Base-by-base conservation (phyloP, 1,139 yeast genomes). In the Geotrichum aggregatum region DNA sequence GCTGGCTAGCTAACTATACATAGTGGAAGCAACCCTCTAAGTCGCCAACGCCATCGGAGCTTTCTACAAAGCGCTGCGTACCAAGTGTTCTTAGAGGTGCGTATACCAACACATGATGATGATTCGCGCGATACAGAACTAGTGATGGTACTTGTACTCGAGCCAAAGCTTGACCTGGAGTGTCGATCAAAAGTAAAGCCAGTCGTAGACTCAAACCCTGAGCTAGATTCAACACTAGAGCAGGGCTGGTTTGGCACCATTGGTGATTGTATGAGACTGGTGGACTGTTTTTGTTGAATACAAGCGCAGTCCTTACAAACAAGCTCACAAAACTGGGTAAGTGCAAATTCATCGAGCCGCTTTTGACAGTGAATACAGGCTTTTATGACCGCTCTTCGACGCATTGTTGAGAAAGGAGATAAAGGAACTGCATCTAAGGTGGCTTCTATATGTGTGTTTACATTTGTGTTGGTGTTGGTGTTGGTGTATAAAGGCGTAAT, bases 41-140 rank as follows among this genome's bases (percentile, higher is more conserved):
- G 61, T 51, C 77, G 63, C 78, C 79, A 76, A 56, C 77, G 65
- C 77, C 77, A 74, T 47, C 77, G 66, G 16, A 76, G 61, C 56
- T 71, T 74, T 47, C 70, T 58, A 44, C 59, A 60, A 22, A 50
- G 61, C 14, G 50, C 67, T 55, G 73, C 73, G 68, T 43, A 61
- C 57, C 59, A 67, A 54, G 58, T 50, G 8, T 24, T 24, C 8
- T 8, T 24, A 24, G 28, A n/a, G n/a, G n/a, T n/a, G n/a, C n/a
- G n/a, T n/a, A n/a, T n/a, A n/a, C n/a, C n/a, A n/a, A n/a, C n/a
- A n/a, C n/a, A n/a, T n/a, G n/a, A n/a, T n/a, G n/a, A n/a, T n/a
- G n/a, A n/a, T n/a, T n/a, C n/a, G n/a, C n/a, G n/a, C n/a, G n/a
- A n/a, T n/a, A n/a, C n/a, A n/a, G n/a, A n/a, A n/a, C n/a, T n/a